phyloP scores from a whole-genome alignment of 352 stramenopile species.

The Lagenidium giganteum region DNA sequence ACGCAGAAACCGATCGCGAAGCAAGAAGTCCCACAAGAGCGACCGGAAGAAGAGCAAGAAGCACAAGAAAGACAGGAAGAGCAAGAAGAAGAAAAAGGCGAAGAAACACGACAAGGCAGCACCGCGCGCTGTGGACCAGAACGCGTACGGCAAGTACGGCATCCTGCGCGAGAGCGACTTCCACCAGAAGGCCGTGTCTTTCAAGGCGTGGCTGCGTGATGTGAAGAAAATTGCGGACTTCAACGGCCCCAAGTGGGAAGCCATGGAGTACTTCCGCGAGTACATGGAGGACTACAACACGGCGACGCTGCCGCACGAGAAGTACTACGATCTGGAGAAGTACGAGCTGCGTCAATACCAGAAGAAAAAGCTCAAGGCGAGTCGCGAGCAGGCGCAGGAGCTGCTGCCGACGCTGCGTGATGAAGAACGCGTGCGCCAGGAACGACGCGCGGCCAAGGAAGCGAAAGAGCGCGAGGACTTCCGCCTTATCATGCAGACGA shows the following conservation, averaged over 20 bases:
- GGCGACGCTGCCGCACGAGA: conserved; percentile 93
- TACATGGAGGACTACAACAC: conserved; percentile 99
- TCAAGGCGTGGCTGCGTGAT: conserved; percentile 93
- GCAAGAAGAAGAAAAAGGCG: conserved; percentile 13
- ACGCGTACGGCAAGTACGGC: conserved; percentile 96
- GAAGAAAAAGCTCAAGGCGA: conserved; percentile 61
- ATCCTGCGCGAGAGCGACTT: conserved; percentile 93
- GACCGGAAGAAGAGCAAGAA: conserved; percentile 19
- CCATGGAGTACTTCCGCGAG: conserved; percentile 88
- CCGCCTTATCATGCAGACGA: conserved; percentile 67
- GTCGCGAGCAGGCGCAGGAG: conserved; percentile 17
- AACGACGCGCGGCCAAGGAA: conserved; percentile 44
- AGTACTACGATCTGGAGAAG: conserved; percentile 98
- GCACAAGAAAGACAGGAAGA: conserved; percentile 13
- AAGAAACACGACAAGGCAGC: conserved; percentile 6
- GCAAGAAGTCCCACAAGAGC: conserved; percentile 18
- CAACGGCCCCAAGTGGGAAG: conserved; percentile 82
- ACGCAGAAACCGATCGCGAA: conserved; percentile 27
- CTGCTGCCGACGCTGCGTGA: conserved; percentile 41
- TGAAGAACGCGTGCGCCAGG: conserved; percentile 58
- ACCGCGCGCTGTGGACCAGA: conserved; percentile 79
- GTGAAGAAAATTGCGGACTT: conserved; percentile 90
- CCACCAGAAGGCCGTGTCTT: conserved; percentile 87
- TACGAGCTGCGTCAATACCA: conserved; percentile 96
- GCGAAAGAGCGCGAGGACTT: conserved; percentile 75